Conservation (phyloP, 768 basidiomycete genomes). For the Austroboletus eburneus region DNA sequence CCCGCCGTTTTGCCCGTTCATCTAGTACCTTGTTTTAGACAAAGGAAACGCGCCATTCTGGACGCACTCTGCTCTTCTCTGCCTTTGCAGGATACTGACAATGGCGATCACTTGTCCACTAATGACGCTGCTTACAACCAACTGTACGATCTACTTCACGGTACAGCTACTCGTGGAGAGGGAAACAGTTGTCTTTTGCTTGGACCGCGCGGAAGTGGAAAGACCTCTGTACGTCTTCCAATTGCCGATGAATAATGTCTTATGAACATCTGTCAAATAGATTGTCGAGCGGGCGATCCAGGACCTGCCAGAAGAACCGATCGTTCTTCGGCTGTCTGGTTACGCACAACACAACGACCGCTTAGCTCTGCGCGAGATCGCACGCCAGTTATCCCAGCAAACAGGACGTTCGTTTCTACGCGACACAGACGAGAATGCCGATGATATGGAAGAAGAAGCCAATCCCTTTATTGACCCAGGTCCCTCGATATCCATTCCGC, state of each 20-base stretch:
- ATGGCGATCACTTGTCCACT: conserved; percentile 36
- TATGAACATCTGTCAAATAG: conserved; percentile 32
- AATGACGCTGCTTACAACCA: conserved; percentile 54
- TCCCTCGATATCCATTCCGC: conserved; percentile 43
- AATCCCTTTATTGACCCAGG: conserved; percentile 48
- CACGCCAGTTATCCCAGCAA: conserved; percentile 74
- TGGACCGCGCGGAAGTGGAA: conserved; percentile 84
- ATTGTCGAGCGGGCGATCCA: conserved; percentile 56
- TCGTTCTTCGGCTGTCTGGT: conserved; percentile 81
- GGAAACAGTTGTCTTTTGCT: conserved; percentile 91
- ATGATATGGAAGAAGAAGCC: conserved; percentile 36
- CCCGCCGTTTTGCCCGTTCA: conserved; percentile 36
- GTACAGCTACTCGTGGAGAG: conserved; percentile 77
- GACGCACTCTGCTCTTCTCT: conserved; percentile 36
- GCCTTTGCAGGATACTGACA: conserved; percentile 23
- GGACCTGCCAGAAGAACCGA: conserved; percentile 45
- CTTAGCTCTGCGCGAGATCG: conserved; percentile 89
- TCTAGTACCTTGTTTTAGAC: conserved; percentile 43
- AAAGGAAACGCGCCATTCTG: conserved; percentile 58
- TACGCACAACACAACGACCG: conserved; percentile 83
- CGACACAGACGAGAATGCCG: conserved; percentile 27
- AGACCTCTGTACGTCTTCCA: conserved; percentile 54
- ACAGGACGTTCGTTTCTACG: conserved; percentile 59
- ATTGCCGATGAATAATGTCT: neutral
- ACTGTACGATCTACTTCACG: conserved; percentile 59